Conservation (phyloP, 2,329 filamentous ascomycete genomes). For the Diaporthe ilicicola region DNA sequence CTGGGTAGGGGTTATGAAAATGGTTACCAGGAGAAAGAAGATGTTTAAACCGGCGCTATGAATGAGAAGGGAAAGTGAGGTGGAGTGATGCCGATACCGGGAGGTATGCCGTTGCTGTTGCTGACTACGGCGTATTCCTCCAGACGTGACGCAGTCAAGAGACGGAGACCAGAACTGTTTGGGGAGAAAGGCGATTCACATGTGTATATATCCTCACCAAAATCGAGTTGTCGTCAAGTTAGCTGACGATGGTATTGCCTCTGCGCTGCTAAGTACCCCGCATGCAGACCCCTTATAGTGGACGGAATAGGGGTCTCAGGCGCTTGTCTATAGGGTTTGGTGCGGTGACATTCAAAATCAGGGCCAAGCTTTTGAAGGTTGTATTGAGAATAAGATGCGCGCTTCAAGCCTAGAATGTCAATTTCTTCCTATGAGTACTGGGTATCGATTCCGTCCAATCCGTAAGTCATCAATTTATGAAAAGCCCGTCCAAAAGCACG, state of each 20-base stretch:
- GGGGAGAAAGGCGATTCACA: neutral
- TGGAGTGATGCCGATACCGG: constrained; percentile 24
- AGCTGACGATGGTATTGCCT: constrained; percentile 7
- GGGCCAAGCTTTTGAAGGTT: neutral
- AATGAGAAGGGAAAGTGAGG: neutral
- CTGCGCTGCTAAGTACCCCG: constrained; percentile 5
- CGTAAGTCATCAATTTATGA: constrained; percentile 31
- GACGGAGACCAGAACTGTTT: too few species aligned
- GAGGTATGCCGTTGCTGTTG: neutral
- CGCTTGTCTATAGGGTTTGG: neutral
- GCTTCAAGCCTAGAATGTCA: neutral
- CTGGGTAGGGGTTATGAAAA: neutral
- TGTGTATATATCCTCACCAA: neutral
- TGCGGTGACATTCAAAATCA: neutral
- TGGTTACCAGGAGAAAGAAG: neutral
- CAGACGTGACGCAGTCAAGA: neutral
- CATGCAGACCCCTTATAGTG: neutral
- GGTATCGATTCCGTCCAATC: constrained; percentile 35
- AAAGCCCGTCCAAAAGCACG: neutral
- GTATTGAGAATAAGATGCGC: neutral
- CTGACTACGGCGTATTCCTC: neutral
- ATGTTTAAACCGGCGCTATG: neutral
- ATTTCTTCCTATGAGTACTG: constrained; percentile 31
- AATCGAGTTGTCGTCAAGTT: neutral
- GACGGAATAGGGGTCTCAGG: neutral